Percentiles rank a stretch among this genome's conserved stretches.
These are phyloP conservation scores for Tulasnella sp. DNA, from an alignment of 768 basidiomycete species.

Conservation along the genomic window DNA sequence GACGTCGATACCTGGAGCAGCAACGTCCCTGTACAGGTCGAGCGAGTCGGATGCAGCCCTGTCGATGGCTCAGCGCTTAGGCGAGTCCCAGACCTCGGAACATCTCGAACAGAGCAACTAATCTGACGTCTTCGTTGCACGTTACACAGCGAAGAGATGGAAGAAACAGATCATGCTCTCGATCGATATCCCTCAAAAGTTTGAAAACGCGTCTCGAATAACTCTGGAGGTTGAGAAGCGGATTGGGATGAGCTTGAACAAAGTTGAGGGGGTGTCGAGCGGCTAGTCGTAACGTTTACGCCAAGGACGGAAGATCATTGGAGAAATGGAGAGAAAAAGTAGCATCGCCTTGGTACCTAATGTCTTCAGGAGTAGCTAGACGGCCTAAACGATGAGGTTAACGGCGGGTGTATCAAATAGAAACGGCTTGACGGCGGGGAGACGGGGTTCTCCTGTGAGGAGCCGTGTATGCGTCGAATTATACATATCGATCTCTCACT, in stretches of 20 bases:
- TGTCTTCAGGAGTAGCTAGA: slow-evolving; percentile 6
- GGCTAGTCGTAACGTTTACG: slow-evolving; percentile 3
- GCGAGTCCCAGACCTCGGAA: slow-evolving; percentile 43
- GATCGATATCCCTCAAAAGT: slow-evolving; percentile 49
- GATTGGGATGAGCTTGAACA: slow-evolving; percentile 48
- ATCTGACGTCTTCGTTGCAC: not conserved
- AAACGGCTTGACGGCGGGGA: not conserved
- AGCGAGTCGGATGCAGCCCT: slow-evolving; percentile 58
- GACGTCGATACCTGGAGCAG: slow-evolving; percentile 40
- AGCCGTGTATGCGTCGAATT: slow-evolving; percentile 14
- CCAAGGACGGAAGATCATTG: slow-evolving; percentile 6
- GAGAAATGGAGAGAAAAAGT: not conserved
- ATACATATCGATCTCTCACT: slow-evolving; percentile 19
- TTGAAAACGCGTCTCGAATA: slow-evolving; percentile 49
- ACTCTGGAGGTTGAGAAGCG: slow-evolving; percentile 56
- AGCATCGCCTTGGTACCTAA: slow-evolving; percentile 1
- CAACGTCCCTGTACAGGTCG: slow-evolving; percentile 62
- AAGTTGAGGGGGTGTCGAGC: slow-evolving; percentile 32
- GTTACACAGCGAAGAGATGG: slow-evolving; percentile 54
- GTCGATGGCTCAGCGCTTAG: slow-evolving; percentile 75
- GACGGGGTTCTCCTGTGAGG: not conserved
- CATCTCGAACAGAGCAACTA: not conserved
- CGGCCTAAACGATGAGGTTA: slow-evolving; percentile 5
- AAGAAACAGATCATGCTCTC: slow-evolving; percentile 68
- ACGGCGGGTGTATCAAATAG: not conserved